These are phyloP conservation scores for Dactylellina cionopaga DNA, from an alignment of 2,329 filamentous ascomycete genomes.

Conservation along the genomic window DNA sequence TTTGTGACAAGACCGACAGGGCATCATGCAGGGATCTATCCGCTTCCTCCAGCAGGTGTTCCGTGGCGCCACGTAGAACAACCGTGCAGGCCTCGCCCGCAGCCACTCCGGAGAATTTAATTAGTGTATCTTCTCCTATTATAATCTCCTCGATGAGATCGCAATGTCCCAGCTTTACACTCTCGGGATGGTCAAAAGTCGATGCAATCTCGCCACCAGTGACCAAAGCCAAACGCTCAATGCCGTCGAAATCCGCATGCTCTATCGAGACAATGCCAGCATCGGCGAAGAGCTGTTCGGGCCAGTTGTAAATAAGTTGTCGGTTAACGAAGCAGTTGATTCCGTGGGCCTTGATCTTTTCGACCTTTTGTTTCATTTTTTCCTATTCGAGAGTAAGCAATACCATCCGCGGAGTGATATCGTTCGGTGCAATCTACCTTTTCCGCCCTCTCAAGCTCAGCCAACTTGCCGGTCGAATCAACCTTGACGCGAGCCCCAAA, in stretches of 20 bases:
- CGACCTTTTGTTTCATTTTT: conserved; percentile 99
- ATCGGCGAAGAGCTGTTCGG: conserved; percentile 97
- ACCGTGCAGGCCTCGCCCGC: conserved; percentile 95
- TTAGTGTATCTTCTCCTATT: conserved; percentile 95
- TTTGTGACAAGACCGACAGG: conserved; percentile 94
- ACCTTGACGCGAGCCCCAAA: conserved; percentile 98
- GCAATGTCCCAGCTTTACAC: conserved; percentile 94
- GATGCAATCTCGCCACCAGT: conserved; percentile 97
- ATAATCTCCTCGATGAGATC: conserved; percentile 97
- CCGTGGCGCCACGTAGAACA: conserved; percentile 92
- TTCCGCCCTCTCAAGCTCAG: conserved; percentile 98
- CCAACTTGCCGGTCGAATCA: conserved; percentile 92
- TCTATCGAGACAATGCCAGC: conserved; percentile 98
- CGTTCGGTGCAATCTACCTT: conserved; percentile 58
- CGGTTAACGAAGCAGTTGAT: conserved; percentile 99
- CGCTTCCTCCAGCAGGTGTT: conserved; percentile 95
- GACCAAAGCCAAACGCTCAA: conserved; percentile 91
- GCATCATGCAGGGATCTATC: conserved; percentile 97
- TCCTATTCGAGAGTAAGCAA: conserved; percentile 67
- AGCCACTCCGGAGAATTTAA: conserved; percentile 95
- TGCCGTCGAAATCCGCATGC: conserved; percentile 98
- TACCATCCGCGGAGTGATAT: not conserved
- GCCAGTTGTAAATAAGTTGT: conserved; percentile 99
- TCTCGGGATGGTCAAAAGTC: conserved; percentile 97
- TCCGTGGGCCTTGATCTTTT: conserved; percentile 97